These are phyloP conservation scores for Zasmidium citrigriseum DNA, from an alignment of 2,329 filamentous ascomycete genomes.

Conservation along the genomic window DNA sequence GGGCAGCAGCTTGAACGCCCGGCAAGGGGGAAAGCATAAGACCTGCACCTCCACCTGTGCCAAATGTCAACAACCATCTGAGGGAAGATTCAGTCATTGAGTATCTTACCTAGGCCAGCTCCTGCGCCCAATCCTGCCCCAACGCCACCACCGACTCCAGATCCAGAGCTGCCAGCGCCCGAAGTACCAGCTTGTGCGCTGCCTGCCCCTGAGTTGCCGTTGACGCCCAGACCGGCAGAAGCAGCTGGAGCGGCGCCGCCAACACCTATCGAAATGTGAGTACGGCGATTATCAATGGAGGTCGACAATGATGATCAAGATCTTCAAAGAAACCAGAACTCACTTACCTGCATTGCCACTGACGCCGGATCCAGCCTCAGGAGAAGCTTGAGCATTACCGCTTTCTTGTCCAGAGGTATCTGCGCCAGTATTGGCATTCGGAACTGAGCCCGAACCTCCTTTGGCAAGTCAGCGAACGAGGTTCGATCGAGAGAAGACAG, in stretches of 20 bases:
- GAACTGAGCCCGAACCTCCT: background rate
- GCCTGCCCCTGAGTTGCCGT: background rate
- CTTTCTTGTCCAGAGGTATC: background rate
- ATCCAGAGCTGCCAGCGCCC: background rate
- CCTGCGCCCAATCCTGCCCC: background rate
- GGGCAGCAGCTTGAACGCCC: background rate
- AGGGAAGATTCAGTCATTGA: no score
- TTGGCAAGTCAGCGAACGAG: background rate
- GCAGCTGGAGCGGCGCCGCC: background rate
- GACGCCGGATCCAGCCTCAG: background rate
- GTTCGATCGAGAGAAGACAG: background rate
- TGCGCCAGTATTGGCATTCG: background rate
- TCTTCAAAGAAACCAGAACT: no score
- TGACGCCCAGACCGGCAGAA: background rate
- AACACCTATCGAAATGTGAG: background rate
- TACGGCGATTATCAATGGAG: no score
- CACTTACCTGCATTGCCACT: background rate
- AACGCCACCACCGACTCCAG: background rate
- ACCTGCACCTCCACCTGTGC: conserved; percentile 2
- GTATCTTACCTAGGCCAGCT: no score
- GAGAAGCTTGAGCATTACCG: background rate
- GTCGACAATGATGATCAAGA: no score
- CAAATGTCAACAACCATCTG: no score
- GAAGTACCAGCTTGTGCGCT: background rate
- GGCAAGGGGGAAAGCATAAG: conserved; percentile 2